Base-by-base conservation (phyloP, 257 asterid species). In the Henckelia pumila region DNA sequence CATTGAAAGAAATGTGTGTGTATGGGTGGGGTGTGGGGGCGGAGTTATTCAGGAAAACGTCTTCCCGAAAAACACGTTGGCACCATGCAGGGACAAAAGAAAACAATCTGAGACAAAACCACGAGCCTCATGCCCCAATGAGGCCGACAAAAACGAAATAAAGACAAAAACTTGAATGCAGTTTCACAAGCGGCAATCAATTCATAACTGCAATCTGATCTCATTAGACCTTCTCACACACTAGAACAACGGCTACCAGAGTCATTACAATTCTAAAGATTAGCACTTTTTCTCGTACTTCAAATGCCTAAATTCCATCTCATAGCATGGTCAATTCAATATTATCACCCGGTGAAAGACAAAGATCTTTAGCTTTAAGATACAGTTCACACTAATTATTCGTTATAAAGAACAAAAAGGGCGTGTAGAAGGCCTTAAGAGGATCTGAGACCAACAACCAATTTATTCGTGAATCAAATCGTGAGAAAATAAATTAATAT, bases 41-140 rank as follows among this genome's bases (percentile, higher is more conserved):
- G n/a, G n/a, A n/a, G n/a, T 56, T 40, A 44, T 16, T 44, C 19
- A 44, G 3, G 2, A 66, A 56, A 33, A 20, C 56, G 11, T 26
- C 63, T 62, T 17, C 52, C 32, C 22, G 40, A 64, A 64, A 33
- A 64, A 64, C 13, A 56, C 9, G 75, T 55, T 5, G 52, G 40
- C 58, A 61, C 33, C 14, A 22, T 17, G 26, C 56, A 44, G 64
- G 59, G 11, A 11, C 23, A 64, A 20, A 58, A 32, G 21, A 35
- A 28, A 68, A 7, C 61, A 61, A 14, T 59, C 35, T 21, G 19
- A 21, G 61, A 37, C 50, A 52, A 47, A 23, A 11, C 16, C 26
- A 24, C 20, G 24, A 19, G 49, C 62, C 59, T 26, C 6, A 17
- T 26, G 47, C 50, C 22, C 30, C 52, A 62, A 53, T 4, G 20